Evolutionary conservation across 2,329 filamentous ascomycete species (phyloP), one percentile per base, ranked within the genome.

Genomic region (Phyllachora maydis): DNA sequence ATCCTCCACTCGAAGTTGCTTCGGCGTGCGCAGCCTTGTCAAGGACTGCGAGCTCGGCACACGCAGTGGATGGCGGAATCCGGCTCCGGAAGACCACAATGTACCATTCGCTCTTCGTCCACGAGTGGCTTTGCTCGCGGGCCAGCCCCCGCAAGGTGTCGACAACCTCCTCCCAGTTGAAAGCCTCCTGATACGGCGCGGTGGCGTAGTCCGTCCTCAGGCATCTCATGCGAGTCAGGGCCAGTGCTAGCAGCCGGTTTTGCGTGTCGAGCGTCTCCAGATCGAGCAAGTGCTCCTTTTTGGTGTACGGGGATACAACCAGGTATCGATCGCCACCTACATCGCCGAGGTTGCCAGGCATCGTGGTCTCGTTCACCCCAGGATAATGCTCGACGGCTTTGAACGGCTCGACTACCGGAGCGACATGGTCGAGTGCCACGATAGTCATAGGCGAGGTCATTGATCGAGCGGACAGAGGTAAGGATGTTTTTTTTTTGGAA

Each of bases 81-180:
- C 58, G 62, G 5, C 76, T 85, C 10, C 78, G 64, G 47, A 92
- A 92, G 4, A 72, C 72, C 19, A 92, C 81, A 26, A 88, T 69
- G 47, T 85, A 91, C 51, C 85, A 91, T 14, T 54, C 58, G 23
- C 58, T 61, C 28, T 59, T 52, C 25, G 53, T 59, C 67, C 75
- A 85, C 3, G 27, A 30, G 32, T 59, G 47, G 5, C 47, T 47
- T 8, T 58, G 56, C 6, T 48, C 41, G 3, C 36, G 34, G 8
- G 54, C 48, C 3, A 82, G 50, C 2, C 50, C 39, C 27, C 49
- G 56, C 24, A 88, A 47, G 16, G 60, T 50, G 4, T 50, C 46
- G 8, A 88, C 52, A 9, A 81, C 57, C 19, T 62, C 49, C 3
- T 43, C 30, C 70, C 78, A 88, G 46, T 91, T 90, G 51, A 92